Conservation (phyloP, 768 basidiomycete genomes). For the Hebeloma cylindrosporum region DNA sequence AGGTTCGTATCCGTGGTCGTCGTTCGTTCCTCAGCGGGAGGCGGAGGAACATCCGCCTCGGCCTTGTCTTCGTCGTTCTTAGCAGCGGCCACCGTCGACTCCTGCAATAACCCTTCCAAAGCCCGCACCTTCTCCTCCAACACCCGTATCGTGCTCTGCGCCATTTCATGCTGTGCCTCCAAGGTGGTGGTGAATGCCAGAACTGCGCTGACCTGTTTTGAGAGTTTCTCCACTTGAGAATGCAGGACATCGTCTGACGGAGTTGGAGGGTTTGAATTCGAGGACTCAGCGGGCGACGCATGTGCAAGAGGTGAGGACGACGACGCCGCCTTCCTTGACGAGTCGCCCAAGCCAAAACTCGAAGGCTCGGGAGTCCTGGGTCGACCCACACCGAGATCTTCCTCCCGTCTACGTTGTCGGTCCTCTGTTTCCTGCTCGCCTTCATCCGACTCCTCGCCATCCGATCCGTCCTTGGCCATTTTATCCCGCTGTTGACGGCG, state of each 20-base stretch:
- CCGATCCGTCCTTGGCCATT: slow-evolving; percentile 8
- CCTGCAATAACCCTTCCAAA: slow-evolving; percentile 65
- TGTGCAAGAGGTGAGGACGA: background rate
- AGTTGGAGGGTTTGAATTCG: slow-evolving; percentile 1
- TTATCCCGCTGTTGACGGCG: slow-evolving; percentile 10
- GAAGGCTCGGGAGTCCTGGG: slow-evolving; percentile 84
- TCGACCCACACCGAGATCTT: slow-evolving; percentile 46
- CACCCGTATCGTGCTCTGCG: slow-evolving; percentile 69
- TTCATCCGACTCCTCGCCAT: slow-evolving; percentile 38
- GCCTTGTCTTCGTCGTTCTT: slow-evolving; percentile 24
- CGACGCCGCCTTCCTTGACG: slow-evolving; percentile 16
- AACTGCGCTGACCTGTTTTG: slow-evolving; percentile 74
- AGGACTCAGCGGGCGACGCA: slow-evolving; percentile 3
- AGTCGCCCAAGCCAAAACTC: slow-evolving; percentile 33
- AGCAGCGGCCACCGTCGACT: slow-evolving; percentile 30
- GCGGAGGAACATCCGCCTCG: too few species aligned
- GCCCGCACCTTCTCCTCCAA: slow-evolving; percentile 67
- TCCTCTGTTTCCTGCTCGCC: slow-evolving; percentile 28
- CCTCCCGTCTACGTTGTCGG: slow-evolving; percentile 38
- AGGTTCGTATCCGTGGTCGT: background rate
- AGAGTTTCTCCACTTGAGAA: slow-evolving; percentile 64
- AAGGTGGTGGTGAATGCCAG: slow-evolving; percentile 70
- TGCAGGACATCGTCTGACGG: slow-evolving; percentile 40
- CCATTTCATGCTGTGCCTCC: slow-evolving; percentile 74
- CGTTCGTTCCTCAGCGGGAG: slow-evolving; percentile 2